Evolutionary conservation across 768 basidiomycete species (phyloP).

Genomic region (Lactarius sanguifluus): DNA sequence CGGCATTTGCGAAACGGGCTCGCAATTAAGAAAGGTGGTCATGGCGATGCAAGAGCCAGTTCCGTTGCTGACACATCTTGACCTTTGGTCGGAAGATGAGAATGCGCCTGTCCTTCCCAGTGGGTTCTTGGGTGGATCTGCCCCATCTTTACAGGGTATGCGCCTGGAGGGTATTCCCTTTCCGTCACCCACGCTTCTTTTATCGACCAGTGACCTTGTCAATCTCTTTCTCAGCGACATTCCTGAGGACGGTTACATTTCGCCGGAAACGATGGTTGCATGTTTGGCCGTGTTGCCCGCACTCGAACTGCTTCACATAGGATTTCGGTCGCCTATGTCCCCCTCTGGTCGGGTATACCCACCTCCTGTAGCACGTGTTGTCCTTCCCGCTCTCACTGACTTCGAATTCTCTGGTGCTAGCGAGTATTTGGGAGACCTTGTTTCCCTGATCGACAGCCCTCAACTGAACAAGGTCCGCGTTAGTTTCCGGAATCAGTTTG

Average conservation of each 20-base stretch:
- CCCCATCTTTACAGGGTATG: background rate
- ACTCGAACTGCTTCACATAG: background rate
- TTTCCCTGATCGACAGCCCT: constrained; percentile 6
- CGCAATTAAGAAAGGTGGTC: background rate
- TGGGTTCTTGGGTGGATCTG: constrained; percentile 6
- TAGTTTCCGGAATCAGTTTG: background rate
- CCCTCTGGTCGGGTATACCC: background rate
- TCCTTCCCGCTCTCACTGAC: constrained; percentile 6
- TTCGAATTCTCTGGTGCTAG: constrained; percentile 1
- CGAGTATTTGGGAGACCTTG: constrained; percentile 14
- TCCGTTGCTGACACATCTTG: background rate
- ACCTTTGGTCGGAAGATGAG: background rate
- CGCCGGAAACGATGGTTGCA: background rate
- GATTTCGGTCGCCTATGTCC: background rate
- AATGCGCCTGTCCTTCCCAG: background rate
- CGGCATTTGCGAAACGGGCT: background rate
- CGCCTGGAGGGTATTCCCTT: background rate
- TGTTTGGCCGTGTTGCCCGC: background rate
- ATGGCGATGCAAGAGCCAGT: background rate
- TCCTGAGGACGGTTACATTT: background rate
- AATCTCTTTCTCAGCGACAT: background rate
- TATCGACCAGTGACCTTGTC: background rate
- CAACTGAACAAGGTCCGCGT: background rate
- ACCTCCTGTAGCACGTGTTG: background rate
- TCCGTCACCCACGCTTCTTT: background rate